Evolutionary conservation across 108 stramenopile species (phyloP).

Genomic region (Phaeodactylum tricornutum): DNA sequence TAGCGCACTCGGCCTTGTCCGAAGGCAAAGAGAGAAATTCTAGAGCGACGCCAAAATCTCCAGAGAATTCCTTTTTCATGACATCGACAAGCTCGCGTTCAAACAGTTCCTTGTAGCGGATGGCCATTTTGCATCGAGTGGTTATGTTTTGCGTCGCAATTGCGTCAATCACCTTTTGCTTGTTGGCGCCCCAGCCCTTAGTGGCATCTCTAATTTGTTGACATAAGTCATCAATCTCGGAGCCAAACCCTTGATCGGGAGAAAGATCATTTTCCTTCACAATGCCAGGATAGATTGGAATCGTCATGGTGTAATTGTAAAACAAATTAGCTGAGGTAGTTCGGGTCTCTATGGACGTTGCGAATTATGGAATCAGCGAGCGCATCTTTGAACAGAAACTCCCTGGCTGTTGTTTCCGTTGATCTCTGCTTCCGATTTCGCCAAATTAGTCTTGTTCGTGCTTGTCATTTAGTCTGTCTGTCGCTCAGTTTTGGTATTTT

Average conservation of each 20-base stretch:
- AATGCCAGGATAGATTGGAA: conserved; percentile 29
- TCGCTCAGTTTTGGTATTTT: too few relatives aligned
- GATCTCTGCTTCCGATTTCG: too few relatives aligned
- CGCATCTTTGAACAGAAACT: too few relatives aligned
- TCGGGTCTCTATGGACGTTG: too few relatives aligned
- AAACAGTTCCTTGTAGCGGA: conserved; percentile 48
- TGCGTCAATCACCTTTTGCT: conserved; percentile 22
- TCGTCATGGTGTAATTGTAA: too few relatives aligned
- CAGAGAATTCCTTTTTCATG: conserved; percentile 53
- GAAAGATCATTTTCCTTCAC: conserved; percentile 23
- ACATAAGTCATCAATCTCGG: conserved; percentile 28
- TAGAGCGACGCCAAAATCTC: conserved; percentile 43
- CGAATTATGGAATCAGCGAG: too few relatives aligned
- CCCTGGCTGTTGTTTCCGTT: too few relatives aligned
- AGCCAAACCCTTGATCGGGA: conserved; percentile 30
- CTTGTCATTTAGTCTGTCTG: too few relatives aligned
- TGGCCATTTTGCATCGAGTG: conserved; percentile 32
- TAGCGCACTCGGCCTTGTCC: conserved; percentile 50
- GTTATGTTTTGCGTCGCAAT: conserved; percentile 26
- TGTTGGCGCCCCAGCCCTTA: conserved; percentile 34
- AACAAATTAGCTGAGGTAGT: too few relatives aligned
- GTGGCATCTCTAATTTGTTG: conserved; percentile 20
- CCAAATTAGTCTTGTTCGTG: too few relatives aligned
- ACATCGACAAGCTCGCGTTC: conserved; percentile 23
- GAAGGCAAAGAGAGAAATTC: conserved; percentile 34